Percentiles rank a stretch among this genome's conserved stretches.
Evolutionary conservation across 1,284 basidiomycete genomes (phyloP).

Genomic region (Ganoderma multipileum): DNA sequence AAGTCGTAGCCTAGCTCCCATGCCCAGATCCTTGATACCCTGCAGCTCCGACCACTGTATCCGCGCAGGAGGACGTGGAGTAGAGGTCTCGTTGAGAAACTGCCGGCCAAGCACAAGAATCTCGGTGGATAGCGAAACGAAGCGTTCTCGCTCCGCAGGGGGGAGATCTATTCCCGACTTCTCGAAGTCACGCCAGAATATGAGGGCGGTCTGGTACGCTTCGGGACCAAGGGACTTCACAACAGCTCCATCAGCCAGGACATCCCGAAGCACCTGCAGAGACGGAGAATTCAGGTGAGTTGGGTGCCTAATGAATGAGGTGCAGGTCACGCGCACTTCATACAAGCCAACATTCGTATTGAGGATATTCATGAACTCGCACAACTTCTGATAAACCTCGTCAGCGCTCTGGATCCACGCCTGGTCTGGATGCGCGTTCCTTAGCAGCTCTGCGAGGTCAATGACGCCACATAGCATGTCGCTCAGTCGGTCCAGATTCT

Average conservation of each 20-base stretch:
- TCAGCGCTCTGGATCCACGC: slow-evolving; percentile 88
- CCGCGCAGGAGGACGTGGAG: slow-evolving; percentile 66
- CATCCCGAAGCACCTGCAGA: slow-evolving; percentile 64
- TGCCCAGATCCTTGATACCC: slow-evolving; percentile 72
- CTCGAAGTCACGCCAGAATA: slow-evolving; percentile 97
- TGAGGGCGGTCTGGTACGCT: slow-evolving; percentile 85
- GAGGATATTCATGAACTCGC: slow-evolving; percentile 97
- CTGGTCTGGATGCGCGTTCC: slow-evolving; percentile 91
- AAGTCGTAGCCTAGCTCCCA: slow-evolving; percentile 71
- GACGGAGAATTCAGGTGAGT: slow-evolving; percentile 17
- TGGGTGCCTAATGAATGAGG: background rate
- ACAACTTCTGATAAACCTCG: slow-evolving; percentile 88
- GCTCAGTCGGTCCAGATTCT: slow-evolving; percentile 94
- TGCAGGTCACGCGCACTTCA: slow-evolving; percentile 60
- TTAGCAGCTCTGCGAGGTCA: slow-evolving; percentile 92
- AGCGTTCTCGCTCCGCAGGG: slow-evolving; percentile 76
- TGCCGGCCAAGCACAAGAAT: slow-evolving; percentile 89
- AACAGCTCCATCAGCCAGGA: slow-evolving; percentile 68
- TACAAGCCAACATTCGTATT: slow-evolving; percentile 97
- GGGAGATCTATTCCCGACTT: slow-evolving; percentile 95
- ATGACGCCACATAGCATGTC: slow-evolving; percentile 97
- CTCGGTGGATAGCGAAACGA: slow-evolving; percentile 92
- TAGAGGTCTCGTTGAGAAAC: slow-evolving; percentile 76
- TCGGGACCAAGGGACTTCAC: slow-evolving; percentile 69
- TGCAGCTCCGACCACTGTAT: slow-evolving; percentile 71